Evolutionary conservation across 2,329 filamentous ascomycete species (phyloP).

Genomic region (Raffaelea arxii): DNA sequence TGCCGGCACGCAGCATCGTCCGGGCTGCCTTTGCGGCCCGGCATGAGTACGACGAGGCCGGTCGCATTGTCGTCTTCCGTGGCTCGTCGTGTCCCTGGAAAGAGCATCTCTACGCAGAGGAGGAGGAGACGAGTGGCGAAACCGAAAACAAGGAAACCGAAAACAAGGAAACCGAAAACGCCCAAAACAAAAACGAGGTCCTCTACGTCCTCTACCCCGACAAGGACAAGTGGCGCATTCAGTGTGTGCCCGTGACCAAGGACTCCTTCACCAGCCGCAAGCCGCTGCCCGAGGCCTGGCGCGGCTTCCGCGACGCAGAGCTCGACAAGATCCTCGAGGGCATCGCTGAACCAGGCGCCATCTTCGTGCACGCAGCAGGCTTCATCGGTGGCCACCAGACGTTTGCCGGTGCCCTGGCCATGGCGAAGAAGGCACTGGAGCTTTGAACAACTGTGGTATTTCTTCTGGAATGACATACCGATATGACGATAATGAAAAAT

Average conservation of each 20-base stretch:
- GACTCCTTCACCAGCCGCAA: slow-evolving; percentile 89
- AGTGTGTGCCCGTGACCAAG: slow-evolving; percentile 76
- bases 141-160: slow-evolving; percentile 8
- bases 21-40: slow-evolving; percentile 65
- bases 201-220: slow-evolving; percentile 78
- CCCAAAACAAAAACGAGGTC: slow-evolving; percentile 83
- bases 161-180: slow-evolving; percentile 27
- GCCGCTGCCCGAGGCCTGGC: slow-evolving; percentile 83
- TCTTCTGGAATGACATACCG: neutral
- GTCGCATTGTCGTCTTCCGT: slow-evolving; percentile 71
- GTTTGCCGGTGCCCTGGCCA: slow-evolving; percentile 75
- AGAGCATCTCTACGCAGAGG: slow-evolving; percentile 85
- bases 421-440: slow-evolving; percentile 68
- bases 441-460: slow-evolving; percentile 20
- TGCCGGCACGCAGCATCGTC: slow-evolving; percentile 67
- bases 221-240: slow-evolving; percentile 83
- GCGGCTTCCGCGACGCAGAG: slow-evolving; percentile 79
- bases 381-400: slow-evolving; percentile 96
- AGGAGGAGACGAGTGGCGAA: slow-evolving; percentile 40
- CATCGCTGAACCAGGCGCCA: slow-evolving; percentile 60
- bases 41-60: slow-evolving; percentile 33
- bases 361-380: slow-evolving; percentile 89
- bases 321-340: slow-evolving; percentile 59
- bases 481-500: neutral
- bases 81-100: slow-evolving; percentile 82